Evolutionary conservation across 345 rosid genomes (phyloP).

Genomic region (Hypericum perforatum): DNA sequence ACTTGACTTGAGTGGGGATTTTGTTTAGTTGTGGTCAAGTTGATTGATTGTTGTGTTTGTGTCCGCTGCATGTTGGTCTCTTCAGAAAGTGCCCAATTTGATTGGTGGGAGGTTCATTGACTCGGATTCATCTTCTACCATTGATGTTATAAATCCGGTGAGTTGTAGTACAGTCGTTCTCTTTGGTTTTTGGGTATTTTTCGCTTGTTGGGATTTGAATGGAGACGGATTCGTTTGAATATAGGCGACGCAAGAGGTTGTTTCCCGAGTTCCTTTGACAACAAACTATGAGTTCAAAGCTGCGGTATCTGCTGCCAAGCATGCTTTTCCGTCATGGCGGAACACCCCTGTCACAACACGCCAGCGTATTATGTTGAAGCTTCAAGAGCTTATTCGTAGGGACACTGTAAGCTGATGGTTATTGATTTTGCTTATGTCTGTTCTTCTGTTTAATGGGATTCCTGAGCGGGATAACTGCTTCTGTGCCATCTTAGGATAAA

Average conservation of each 20-base stretch:
- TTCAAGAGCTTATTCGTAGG: slow-evolving; percentile 86
- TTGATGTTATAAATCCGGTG: slow-evolving; percentile 88
- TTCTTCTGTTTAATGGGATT: slow-evolving; percentile 1
- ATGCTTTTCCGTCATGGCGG: slow-evolving; percentile 79
- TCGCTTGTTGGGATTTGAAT: slow-evolving; percentile 2
- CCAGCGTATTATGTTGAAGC: slow-evolving; percentile 84
- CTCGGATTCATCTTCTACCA: slow-evolving; percentile 45
- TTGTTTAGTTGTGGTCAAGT: not conserved
- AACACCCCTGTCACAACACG: slow-evolving; percentile 79
- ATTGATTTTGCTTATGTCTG: not conserved
- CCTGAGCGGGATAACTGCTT: slow-evolving; percentile 2
- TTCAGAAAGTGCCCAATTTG: slow-evolving; percentile 80
- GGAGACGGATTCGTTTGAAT: not conserved
- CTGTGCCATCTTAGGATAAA: slow-evolving; percentile 48
- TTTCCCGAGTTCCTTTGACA: slow-evolving; percentile 75
- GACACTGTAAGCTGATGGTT: slow-evolving; percentile 44
- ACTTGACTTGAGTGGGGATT: not conserved
- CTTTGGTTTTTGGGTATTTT: not conserved
- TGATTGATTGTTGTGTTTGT: slow-evolving; percentile 3
- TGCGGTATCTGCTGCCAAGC: slow-evolving; percentile 82
- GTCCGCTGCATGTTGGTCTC: too few relatives aligned
- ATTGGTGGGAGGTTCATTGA: slow-evolving; percentile 76
- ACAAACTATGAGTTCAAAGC: slow-evolving; percentile 84
- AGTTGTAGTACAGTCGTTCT: slow-evolving; percentile 12
- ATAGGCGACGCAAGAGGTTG: slow-evolving; percentile 94